Evolutionary conservation across 2,329 filamentous ascomycete species (phyloP), one percentile per base, ranked within the genome.

Genomic region (Colletotrichum sublineola): DNA sequence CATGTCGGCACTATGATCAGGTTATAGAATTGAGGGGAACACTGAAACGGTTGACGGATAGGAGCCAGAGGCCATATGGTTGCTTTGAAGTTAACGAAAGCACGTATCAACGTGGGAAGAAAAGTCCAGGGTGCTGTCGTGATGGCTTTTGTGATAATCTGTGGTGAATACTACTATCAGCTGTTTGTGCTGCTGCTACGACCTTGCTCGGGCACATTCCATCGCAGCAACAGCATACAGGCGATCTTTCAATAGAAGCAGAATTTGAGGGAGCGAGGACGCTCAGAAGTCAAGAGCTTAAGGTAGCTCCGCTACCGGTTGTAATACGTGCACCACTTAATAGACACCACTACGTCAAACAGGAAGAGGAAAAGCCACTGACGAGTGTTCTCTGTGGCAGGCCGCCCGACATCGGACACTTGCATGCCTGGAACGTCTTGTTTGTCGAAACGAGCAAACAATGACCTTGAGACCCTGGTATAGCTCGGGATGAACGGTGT

Each of bases 361-460:
- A 29, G 40, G 38, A 20, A 12, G 29, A 20, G 18, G 3, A 40
- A 38, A 40, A 70, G 63, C 46, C 29, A 57, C 46, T 40, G 20
- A 24, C 42, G n/a, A 24, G 24, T 24, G 24, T 24, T 24, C 24
- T 24, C 24, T 24, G 24, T 24, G 24, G 24, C 24, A 24, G 24
- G 48, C 31, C 38, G 24, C 20, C 61, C 42, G 48, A 44, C 62
- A 52, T 48, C 55, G 67, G 71, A 48, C 12, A 53, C n/a, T 31
- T 57, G 71, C 67, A 66, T 57, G 52, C 66, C 55, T 38, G 61
- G 33, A 33, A 52, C 70, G 40, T 46, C 14, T 48, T 46, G 44
- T 20, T 48, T 33, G 7, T 60, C 33, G 24, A 42, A n/a, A 24
- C 58, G 53, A 46, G 31, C 46, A 18, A 55, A 15, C 9, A 42